Percentiles rank a stretch among this genome's conserved stretches.
Evolutionary conservation across 345 rosid species (phyloP).

Genomic region (Durio zibethinus): DNA sequence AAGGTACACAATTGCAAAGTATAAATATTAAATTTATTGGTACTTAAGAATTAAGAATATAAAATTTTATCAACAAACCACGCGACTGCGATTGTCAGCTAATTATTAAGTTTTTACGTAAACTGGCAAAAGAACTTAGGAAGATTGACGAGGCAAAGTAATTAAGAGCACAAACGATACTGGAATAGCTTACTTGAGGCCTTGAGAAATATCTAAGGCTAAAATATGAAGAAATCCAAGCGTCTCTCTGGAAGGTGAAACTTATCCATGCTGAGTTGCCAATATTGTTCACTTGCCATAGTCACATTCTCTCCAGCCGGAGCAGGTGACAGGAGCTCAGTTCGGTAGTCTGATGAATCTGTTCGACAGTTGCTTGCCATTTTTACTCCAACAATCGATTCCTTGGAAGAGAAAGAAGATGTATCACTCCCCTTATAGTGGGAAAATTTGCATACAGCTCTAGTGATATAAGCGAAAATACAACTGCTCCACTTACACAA

Average conservation of each 20-base stretch:
- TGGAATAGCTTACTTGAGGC: conserved; percentile 20
- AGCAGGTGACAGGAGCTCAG: conserved; percentile 47
- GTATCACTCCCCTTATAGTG: background rate
- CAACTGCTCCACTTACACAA: conserved; percentile 17
- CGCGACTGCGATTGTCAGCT: too few species aligned
- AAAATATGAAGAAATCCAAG: conserved; percentile 14
- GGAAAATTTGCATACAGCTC: background rate
- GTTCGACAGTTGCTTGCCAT: conserved; percentile 27
- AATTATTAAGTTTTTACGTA: too few species aligned
- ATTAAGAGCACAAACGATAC: background rate
- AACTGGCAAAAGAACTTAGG: background rate
- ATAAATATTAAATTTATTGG: background rate
- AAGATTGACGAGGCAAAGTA: background rate
- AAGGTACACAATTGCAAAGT: background rate
- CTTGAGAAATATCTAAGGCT: conserved; percentile 12
- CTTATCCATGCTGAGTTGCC: conserved; percentile 44
- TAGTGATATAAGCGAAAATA: background rate
- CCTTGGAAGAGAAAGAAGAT: background rate
- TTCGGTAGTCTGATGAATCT: conserved; percentile 39
- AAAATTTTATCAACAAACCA: too few species aligned
- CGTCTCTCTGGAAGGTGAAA: conserved; percentile 33
- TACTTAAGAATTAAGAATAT: too few species aligned
- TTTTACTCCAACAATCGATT: background rate
- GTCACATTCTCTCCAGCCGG: conserved; percentile 9
- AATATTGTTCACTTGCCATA: conserved; percentile 27